These are phyloP conservation scores for Dendrobium chrysotoxum DNA, from an alignment of 106 monocot species.

Conservation along the genomic window DNA sequence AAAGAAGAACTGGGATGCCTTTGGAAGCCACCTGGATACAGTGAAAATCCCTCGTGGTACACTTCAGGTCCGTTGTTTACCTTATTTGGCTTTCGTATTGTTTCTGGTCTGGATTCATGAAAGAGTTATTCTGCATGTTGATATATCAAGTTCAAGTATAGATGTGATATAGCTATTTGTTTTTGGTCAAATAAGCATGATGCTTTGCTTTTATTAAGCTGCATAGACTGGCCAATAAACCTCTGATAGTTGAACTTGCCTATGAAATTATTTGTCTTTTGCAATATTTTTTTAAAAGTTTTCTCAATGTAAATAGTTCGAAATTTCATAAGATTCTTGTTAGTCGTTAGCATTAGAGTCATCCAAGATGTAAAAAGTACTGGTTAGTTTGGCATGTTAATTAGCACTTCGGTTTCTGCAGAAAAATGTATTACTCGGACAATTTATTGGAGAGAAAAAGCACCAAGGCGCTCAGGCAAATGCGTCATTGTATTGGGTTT, in stretches of 20 bases:
- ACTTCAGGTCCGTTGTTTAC: constrained; percentile 72
- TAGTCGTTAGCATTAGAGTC: neutral
- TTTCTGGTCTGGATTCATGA: neutral
- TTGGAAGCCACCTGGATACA: constrained; percentile 45
- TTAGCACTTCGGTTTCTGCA: neutral
- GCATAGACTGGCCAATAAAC: neutral
- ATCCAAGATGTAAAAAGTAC: neutral
- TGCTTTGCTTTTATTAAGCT: neutral
- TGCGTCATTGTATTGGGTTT: neutral
- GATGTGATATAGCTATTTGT: neutral
- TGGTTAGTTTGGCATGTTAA: neutral
- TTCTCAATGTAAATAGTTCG: neutral
- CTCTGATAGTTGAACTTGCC: neutral
- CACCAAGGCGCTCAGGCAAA: neutral
- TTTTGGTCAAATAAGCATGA: neutral
- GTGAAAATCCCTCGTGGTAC: constrained; percentile 86
- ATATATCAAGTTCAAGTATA: neutral
- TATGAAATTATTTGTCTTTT: neutral
- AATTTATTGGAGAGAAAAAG: neutral
- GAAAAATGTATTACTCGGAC: neutral
- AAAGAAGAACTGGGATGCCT: constrained; percentile 47
- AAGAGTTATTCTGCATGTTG: neutral
- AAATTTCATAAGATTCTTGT: neutral
- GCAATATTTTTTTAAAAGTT: neutral
- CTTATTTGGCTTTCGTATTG: neutral